Evolutionary conservation across 768 basidiomycete species (phyloP), one percentile per base, ranked within the genome.

Genomic region (Brasilioporus rufonigricans): DNA sequence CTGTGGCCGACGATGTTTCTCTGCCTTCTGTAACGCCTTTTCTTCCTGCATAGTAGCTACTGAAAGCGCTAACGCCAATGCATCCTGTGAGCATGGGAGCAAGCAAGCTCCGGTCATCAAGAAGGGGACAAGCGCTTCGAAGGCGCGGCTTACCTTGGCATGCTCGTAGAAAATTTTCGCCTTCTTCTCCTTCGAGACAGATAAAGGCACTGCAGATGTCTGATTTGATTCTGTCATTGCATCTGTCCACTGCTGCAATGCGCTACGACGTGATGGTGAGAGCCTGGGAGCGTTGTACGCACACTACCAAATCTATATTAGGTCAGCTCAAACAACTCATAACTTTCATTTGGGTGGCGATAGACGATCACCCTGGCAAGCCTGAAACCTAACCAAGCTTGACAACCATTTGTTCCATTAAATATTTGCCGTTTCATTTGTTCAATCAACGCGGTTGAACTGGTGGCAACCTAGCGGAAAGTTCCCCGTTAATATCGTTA

Each of bases 31-130:
- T 48, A 67, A 64, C 7, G 71, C 58, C 51, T 76, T 80, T 61
- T 79, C 63, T 66, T 83, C 81, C 56, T 80, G 76, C 16, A 58
- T 62, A 32, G 63, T 64, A n/a, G 69, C 76, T 63, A 83, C 80
- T 35, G 74, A 74, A 55, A 70, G 61, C n/a, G 81, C 82, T 13
- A 83, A 65, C 48, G 66, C 67, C 54, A 80, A 59, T 6, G 76
- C 74, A 57, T 81, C 80, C 82, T 82, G 58, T 52, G 52, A 43
- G 45, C 38, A 51, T 56, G 50, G 53, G 54, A 55, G 46, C 52
- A 46, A 51, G 54, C 57, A 61, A 61, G 58, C 12, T 38, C 58
- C 53, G 51, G 56, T 59, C 59, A 66, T 60, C 61, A 62, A 45
- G 56, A 62, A 61, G 54, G n/a, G 27, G 32, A 3, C 31, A 45